phyloP scores from a whole-genome alignment of 208 protist genomes.

The Trypanosoma lewisi region DNA sequence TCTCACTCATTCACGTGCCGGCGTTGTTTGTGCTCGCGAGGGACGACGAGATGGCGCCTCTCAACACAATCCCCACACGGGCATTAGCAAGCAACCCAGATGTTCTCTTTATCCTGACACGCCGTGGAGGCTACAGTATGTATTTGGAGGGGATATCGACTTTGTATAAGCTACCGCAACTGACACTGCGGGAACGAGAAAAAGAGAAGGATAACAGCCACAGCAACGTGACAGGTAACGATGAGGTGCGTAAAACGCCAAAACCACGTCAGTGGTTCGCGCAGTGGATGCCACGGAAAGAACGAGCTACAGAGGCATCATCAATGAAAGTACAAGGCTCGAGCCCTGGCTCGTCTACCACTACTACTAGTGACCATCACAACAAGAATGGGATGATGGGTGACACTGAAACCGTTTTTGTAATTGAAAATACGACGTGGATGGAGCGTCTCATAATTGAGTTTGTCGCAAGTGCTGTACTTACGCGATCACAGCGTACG shows the following conservation, averaged over 20 bases:
- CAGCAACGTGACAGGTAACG: not conserved
- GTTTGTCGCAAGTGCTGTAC: conserved; percentile 34
- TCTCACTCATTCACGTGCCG: conserved; percentile 35
- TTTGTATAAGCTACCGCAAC: conserved; percentile 4
- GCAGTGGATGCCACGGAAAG: not conserved
- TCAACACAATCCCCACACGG: conserved; percentile 31
- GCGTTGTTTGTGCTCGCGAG: conserved; percentile 39
- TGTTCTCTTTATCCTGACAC: conserved; percentile 43
- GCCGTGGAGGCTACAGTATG: conserved; percentile 39
- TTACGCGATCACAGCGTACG: not conserved
- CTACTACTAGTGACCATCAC: not conserved
- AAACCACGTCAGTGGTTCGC: conserved; percentile 3
- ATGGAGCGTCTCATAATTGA: conserved; percentile 41
- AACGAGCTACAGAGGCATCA: not conserved
- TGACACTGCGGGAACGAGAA: conserved; percentile 6
- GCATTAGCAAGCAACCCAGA: conserved; percentile 34
- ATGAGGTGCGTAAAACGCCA: not conserved
- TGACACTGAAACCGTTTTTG: conserved; percentile 13
- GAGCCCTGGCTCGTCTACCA: not conserved
- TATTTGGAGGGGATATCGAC: conserved; percentile 33
- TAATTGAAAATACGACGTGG: conserved; percentile 46
- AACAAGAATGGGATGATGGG: not conserved
- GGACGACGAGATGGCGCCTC: conserved; percentile 41
- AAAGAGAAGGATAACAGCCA: not conserved
- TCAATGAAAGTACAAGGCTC: not conserved